These are phyloP conservation scores for Fagopyrum tataricum DNA, from an alignment of 148 eudicot species.

Conservation along the genomic window DNA sequence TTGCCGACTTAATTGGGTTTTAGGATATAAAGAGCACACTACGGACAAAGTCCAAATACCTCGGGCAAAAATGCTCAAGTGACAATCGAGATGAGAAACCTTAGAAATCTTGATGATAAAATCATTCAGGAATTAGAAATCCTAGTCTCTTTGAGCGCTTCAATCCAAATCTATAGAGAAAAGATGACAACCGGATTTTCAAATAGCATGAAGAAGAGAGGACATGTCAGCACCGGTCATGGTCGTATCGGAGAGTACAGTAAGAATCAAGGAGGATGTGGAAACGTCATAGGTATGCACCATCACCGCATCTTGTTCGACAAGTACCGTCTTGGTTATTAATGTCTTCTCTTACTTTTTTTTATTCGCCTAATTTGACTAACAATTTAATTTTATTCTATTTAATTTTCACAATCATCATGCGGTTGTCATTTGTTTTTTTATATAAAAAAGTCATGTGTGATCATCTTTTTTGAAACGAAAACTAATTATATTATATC, in stretches of 20 bases:
- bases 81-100: not conserved
- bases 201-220: conserved; percentile 20
- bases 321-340: conserved; percentile 20
- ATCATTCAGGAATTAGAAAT: not conserved
- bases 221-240: conserved; percentile 18
- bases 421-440: too few relatives aligned
- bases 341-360: too few relatives aligned
- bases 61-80: not conserved
- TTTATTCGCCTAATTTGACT: too few relatives aligned
- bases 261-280: conserved; percentile 19
- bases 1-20: too few relatives aligned
- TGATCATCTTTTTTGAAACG: too few relatives aligned
- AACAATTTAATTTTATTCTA: too few relatives aligned
- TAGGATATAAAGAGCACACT: too few relatives aligned
- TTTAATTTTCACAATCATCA: too few relatives aligned
- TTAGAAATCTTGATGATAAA: not conserved
- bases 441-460: too few relatives aligned
- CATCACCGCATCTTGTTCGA: conserved; percentile 21
- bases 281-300: conserved; percentile 19
- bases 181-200: conserved; percentile 12
- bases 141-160: not conserved
- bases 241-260: conserved; percentile 21
- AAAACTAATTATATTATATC: too few relatives aligned
- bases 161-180: not conserved
- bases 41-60: too few relatives aligned